Evolutionary conservation across 2,329 filamentous ascomycete species (phyloP).

Genomic region (Aspergillus calidoustus): DNA sequence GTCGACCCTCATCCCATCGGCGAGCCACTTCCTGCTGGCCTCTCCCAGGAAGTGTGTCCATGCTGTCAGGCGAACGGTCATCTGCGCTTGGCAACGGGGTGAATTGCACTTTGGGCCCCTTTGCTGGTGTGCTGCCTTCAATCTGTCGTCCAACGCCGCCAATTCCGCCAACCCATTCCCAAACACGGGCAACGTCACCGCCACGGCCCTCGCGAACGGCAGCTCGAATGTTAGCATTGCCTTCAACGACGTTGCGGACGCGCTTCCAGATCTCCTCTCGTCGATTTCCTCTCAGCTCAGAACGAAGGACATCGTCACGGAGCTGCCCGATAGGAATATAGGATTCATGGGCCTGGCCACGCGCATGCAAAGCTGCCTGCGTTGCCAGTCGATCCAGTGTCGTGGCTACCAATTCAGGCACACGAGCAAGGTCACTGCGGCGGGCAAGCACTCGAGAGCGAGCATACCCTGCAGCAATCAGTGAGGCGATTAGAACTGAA

Average conservation of each 20-base stretch:
- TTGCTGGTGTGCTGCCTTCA: slow-evolving; percentile 30
- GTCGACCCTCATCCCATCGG: slow-evolving; percentile 48
- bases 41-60: slow-evolving; percentile 27
- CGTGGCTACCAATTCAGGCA: slow-evolving; percentile 83
- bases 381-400: slow-evolving; percentile 81
- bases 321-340: slow-evolving; percentile 89
- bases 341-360: slow-evolving; percentile 69
- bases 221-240: slow-evolving; percentile 87
- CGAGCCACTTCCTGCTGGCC: slow-evolving; percentile 32
- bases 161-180: slow-evolving; percentile 71
- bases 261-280: slow-evolving; percentile 82
- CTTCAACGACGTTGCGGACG: slow-evolving; percentile 84
- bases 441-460: slow-evolving; percentile 67
- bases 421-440: slow-evolving; percentile 68
- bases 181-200: slow-evolving; percentile 63
- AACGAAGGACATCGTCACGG: slow-evolving; percentile 84
- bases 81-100: slow-evolving; percentile 31
- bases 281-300: slow-evolving; percentile 75
- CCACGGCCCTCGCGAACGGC: slow-evolving; percentile 68
- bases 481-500: slow-evolving; percentile 50
- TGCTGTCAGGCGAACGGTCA: slow-evolving; percentile 22
- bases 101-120: slow-evolving; percentile 34
- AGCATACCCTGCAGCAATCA: slow-evolving; percentile 63
- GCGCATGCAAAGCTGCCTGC: slow-evolving; percentile 79
- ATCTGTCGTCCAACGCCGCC: slow-evolving; percentile 51